Evolutionary conservation across 805 yeast species (phyloP).

Genomic region (Tetrapisispora fleetii): DNA sequence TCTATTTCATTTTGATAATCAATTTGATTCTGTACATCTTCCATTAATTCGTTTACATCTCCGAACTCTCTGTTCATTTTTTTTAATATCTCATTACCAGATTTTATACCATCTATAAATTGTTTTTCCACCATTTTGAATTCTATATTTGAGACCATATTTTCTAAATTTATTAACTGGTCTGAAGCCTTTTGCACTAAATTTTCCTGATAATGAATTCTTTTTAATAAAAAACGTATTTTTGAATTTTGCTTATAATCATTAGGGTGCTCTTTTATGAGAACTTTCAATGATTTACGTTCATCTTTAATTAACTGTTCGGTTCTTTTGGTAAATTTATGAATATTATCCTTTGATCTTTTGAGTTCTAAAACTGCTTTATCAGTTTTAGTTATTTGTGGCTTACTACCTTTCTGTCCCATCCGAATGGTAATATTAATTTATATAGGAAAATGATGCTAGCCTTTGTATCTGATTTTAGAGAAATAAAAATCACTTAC

Average conservation of each 20-base stretch:
- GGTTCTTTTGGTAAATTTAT: constrained; percentile 52
- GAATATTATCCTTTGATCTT: constrained; percentile 75
- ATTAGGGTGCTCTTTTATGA: constrained; percentile 26
- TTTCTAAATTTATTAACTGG: constrained; percentile 73
- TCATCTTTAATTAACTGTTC: constrained; percentile 51
- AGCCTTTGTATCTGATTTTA: neutral
- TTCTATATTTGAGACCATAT: constrained; percentile 70
- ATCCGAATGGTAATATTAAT: constrained; percentile 7
- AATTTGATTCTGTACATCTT: constrained; percentile 73
- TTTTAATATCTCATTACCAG: constrained; percentile 70
- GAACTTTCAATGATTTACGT: constrained; percentile 27
- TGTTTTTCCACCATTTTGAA: constrained; percentile 84
- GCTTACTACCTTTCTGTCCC: constrained; percentile 36
- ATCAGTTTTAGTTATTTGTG: constrained; percentile 74
- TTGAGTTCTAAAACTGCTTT: constrained; percentile 79
- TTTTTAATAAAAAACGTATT: constrained; percentile 47
- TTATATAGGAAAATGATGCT: too few species aligned
- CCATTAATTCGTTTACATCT: constrained; percentile 72
- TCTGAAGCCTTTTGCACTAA: constrained; percentile 60
- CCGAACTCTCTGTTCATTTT: constrained; percentile 71
- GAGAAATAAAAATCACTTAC: too few species aligned
- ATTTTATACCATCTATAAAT: constrained; percentile 66
- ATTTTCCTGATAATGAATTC: constrained; percentile 73
- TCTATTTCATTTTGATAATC: constrained; percentile 68
- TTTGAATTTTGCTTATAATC: constrained; percentile 54